Conservation (phyloP, 768 basidiomycete genomes). For the Dendrothele bispora region DNA sequence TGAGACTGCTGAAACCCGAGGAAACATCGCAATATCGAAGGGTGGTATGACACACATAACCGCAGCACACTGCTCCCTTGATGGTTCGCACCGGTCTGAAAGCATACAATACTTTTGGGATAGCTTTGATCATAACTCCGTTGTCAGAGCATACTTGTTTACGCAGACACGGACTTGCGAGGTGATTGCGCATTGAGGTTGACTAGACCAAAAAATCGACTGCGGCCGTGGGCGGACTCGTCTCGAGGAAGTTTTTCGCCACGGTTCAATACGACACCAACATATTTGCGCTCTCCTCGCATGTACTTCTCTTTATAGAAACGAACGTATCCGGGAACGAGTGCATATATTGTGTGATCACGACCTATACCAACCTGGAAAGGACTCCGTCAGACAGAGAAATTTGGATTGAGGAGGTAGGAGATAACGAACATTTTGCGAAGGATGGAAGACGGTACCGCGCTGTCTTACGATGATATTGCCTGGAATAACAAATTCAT, state of each 20-base stretch:
- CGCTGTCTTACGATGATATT: slow-evolving; percentile 96
- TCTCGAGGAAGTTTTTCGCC: slow-evolving; percentile 89
- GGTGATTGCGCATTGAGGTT: slow-evolving; percentile 56
- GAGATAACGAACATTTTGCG: slow-evolving; percentile 73
- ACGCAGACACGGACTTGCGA: no score
- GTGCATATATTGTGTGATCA: slow-evolving; percentile 94
- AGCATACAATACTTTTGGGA: no score
- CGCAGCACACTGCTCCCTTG: no score
- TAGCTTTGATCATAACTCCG: no score
- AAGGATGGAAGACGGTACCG: slow-evolving; percentile 90
- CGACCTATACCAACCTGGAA: slow-evolving; percentile 83
- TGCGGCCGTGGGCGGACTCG: slow-evolving; percentile 69
- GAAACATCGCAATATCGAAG: no score
- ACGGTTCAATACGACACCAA: slow-evolving; percentile 81
- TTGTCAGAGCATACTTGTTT: no score
- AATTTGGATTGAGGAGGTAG: slow-evolving; percentile 4
- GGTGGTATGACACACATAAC: no score
- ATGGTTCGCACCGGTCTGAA: no score
- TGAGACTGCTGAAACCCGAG: no score
- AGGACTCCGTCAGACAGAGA: slow-evolving; percentile 9
- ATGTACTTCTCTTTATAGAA: slow-evolving; percentile 87
- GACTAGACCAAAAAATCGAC: slow-evolving; percentile 80
- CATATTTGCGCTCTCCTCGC: slow-evolving; percentile 70
- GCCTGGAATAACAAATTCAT: slow-evolving; percentile 89
- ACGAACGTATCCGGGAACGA: slow-evolving; percentile 87